Conservation (phyloP, 805 yeast species). For the Ogataea pignaliae region DNA sequence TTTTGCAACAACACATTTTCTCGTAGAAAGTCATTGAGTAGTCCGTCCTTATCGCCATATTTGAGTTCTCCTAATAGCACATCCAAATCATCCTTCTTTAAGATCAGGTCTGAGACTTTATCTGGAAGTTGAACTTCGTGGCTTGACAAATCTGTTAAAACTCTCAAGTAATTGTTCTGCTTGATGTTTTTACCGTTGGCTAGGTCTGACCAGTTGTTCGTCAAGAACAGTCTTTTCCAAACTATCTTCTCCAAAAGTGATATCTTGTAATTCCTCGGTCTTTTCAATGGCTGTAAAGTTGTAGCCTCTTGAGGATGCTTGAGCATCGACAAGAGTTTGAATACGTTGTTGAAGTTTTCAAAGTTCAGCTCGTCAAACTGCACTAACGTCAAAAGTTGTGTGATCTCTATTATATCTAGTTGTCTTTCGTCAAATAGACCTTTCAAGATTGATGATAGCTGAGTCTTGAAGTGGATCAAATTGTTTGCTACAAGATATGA, state of each 20-base stretch:
- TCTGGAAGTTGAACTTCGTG: conserved; percentile 9
- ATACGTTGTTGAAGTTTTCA: conserved; percentile 41
- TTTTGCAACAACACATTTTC: conserved; percentile 12
- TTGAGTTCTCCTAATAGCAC: not conserved
- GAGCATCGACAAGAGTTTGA: conserved; percentile 45
- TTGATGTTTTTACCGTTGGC: conserved; percentile 8
- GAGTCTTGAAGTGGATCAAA: conserved; percentile 6
- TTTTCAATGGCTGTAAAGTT: not conserved
- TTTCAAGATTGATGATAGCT: conserved; percentile 17
- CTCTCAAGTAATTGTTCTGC: conserved; percentile 12
- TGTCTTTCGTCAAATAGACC: conserved; percentile 35
- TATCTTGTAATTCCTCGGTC: not conserved
- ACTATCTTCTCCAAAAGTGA: conserved; percentile 31
- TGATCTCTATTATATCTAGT: conserved; percentile 40
- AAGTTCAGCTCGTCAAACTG: conserved; percentile 48
- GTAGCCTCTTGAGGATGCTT: conserved; percentile 26
- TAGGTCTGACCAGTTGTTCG: conserved; percentile 48
- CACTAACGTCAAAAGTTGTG: conserved; percentile 42
- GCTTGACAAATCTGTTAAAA: conserved; percentile 9
- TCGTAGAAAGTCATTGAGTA: conserved; percentile 5
- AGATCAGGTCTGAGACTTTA: conserved; percentile 7
- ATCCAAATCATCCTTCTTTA: conserved; percentile 11
- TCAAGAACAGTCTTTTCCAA: conserved; percentile 57
- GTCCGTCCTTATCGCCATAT: conserved; percentile 2
- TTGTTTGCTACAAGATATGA: conserved; percentile 22